These are phyloP conservation scores for Citrullus colocynthis DNA, from an alignment of 306 rosid species.

Conservation along the genomic window DNA sequence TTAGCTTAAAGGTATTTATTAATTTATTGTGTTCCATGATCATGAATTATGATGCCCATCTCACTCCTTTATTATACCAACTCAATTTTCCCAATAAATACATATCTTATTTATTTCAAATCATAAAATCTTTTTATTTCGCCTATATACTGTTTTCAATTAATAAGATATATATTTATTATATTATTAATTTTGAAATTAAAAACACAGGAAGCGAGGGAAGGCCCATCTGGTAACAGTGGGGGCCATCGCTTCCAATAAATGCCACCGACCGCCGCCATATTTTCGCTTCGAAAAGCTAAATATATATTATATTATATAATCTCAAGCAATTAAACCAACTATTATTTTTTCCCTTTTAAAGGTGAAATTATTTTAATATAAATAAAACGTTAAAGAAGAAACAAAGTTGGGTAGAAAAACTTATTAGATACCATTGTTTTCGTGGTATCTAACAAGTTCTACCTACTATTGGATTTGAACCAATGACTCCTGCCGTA, in stretches of 20 bases:
- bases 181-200: background rate
- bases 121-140: background rate
- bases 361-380: background rate
- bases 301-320: background rate
- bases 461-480: too few species aligned
- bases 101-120: background rate
- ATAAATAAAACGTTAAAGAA: background rate
- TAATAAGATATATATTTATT: background rate
- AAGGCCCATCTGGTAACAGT: background rate
- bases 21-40: background rate
- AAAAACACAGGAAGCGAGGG: background rate
- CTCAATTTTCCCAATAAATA: background rate
- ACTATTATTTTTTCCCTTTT: background rate
- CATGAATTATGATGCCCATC: background rate
- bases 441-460: too few species aligned
- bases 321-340: background rate
- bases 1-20: background rate
- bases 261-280: constrained; percentile 5
- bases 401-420: too few species aligned
- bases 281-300: background rate
- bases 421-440: too few species aligned
- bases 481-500: too few species aligned
- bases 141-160: background rate
- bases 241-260: background rate
- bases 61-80: background rate